Evolutionary conservation across 1,284 basidiomycete genomes (phyloP).

Genomic region (Golubevia pallescens): DNA sequence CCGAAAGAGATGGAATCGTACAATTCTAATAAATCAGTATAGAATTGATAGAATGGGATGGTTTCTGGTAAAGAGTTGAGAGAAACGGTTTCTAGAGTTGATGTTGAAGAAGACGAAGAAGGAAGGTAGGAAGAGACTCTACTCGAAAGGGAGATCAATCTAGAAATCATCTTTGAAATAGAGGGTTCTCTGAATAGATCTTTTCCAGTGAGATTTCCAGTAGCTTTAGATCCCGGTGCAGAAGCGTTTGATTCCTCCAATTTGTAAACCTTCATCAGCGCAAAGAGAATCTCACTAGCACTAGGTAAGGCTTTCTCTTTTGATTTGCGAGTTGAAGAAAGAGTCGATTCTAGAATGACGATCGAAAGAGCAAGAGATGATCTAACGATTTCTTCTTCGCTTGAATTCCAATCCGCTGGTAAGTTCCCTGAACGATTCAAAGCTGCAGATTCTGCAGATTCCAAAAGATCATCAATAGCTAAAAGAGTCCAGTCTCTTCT

Average conservation of each 20-base stretch:
- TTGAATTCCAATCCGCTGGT: conserved; percentile 78
- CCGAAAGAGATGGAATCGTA: conserved; percentile 91
- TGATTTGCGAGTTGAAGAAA: conserved; percentile 3
- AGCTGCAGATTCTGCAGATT: conserved; percentile 41
- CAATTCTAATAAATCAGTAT: conserved; percentile 85
- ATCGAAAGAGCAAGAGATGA: conserved; percentile 72
- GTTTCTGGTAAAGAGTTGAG: conserved; percentile 17
- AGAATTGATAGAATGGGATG: conserved; percentile 83
- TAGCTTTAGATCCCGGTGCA: conserved; percentile 64
- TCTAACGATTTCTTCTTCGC: conserved; percentile 79
- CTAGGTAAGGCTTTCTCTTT: neutral
- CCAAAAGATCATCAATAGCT: conserved; percentile 79
- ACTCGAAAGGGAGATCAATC: conserved; percentile 31
- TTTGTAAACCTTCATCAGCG: conserved; percentile 92
- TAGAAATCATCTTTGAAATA: conserved; percentile 72
- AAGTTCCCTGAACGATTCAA: conserved; percentile 73
- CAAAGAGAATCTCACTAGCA: conserved; percentile 72
- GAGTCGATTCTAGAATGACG: conserved; percentile 36
- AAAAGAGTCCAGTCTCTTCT: conserved; percentile 75
- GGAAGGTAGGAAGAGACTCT: conserved; percentile 11
- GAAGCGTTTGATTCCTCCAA: conserved; percentile 73
- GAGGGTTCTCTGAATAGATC: conserved; percentile 76
- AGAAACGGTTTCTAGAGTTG: conserved; percentile 31
- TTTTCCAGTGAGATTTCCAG: conserved; percentile 62
- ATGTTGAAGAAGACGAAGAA: conserved; percentile 71